Evolutionary conservation across 164 flowering plant genomes (phyloP), one percentile per base, ranked within the genome.

Genomic region (Stephania yunnanensis): DNA sequence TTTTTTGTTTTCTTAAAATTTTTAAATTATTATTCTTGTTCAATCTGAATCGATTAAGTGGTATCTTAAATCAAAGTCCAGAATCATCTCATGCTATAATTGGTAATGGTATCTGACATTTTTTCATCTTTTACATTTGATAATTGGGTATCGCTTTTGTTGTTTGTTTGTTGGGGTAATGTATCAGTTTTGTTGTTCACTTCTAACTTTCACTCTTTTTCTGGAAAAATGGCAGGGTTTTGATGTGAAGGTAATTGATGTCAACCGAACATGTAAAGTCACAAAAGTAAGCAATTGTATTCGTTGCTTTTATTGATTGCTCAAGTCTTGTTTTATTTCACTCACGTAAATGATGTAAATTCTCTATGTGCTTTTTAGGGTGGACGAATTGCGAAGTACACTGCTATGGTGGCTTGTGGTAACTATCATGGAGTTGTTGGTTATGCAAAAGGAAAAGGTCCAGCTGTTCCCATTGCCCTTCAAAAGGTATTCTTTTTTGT

Each of bases 401-500:
- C 92, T 78, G 97, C 95, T 10, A 79, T 93, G 82, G 71, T 95
- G 75, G 95, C 87, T 71, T 95, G 98, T 78, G 98, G 99, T 20
- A 95, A 95, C 82, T 91, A 91, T 79, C 81, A 95, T 77, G 99
- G 98, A 70, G 92, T 88, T 70, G 71, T 95, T 70, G 97, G 99
- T 72, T 95, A 73, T 83, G 97, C 97, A 64, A 95, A 90, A 86
- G 99, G 92, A 66, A 95, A 91, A 86, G 98, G 89, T 64, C 92
- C 96, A 42, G 78, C 89, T 75, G 84, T 87, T 74, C 92, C 95
- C 12, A 80, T 90, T 74, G 98, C 97, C 45, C 87, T 93, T 77
- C 97, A 91, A 78, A 93, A 95, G 98, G 99, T 91, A 87, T 67
- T 12, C 64, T n/a, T 58, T 58, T 50, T 50, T 36, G 42, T 2